Base-by-base conservation (phyloP, 192 early-diverging fungal genomes). In the Bifiguratus adelaidae region DNA sequence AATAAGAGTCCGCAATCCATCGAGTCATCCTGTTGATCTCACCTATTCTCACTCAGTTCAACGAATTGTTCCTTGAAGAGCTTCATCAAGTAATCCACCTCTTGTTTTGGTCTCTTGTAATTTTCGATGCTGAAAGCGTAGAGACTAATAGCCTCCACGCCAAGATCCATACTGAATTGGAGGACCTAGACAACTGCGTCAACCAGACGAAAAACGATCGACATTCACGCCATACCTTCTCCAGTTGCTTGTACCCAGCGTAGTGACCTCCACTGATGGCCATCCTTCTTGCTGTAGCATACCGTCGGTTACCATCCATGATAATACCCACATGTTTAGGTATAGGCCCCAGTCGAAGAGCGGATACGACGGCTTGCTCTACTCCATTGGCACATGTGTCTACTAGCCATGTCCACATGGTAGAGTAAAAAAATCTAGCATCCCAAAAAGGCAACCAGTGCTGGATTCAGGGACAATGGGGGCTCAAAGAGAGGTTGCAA, bases 111-210 rank as follows among this genome's bases (percentile, higher is more conserved):
- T 4, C 96, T 73, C 55, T 88, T 90, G 60, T 97, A 99, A 70
- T 99, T 99, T 55, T 96, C 93, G 36, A 95, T 92, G 45, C 89
- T 92, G 71, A 99, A 97, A 19, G 96, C 96, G 63, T 89, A 99
- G 5, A 96, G 84, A 23, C 89, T 94, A 11, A 99, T 89, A 3
- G 76, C 73, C 42, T 78, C 65, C 16, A 99, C 63, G 5, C 92
- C 92, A 18, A 97, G 71, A 8, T 83, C 63, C 59, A 92, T 77
- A 54, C 89, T 97, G 65, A 91, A 82, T 35, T 90, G 85, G 7
- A 97, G 68, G 3, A 79, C 78, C 86, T 91, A 53, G 15, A 13
- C 9, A 56, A 27, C 12, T 19, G 9, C n/a, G 41, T 19, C 7
- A 18, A 19, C 41, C 9, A 42, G 52, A 41, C 24, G 24, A 18